Evolutionary conservation across 768 basidiomycete genomes (phyloP).

Genomic region (Coprinopsis sp.): DNA sequence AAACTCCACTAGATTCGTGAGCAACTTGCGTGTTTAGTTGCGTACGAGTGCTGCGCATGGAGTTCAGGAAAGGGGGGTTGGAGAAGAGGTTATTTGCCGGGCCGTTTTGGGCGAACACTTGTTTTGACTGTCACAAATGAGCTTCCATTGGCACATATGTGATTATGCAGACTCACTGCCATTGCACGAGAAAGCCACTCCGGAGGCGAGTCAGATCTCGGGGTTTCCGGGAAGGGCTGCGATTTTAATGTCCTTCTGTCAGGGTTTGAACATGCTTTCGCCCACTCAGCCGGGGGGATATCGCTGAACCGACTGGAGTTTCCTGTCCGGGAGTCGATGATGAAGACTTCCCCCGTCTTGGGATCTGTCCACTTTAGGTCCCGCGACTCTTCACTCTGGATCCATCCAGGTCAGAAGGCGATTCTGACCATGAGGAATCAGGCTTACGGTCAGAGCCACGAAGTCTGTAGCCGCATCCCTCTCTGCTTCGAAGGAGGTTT

Average conservation of each 20-base stretch:
- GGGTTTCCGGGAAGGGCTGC: not conserved
- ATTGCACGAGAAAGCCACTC: slow-evolving; percentile 63
- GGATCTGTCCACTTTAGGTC: slow-evolving; percentile 60
- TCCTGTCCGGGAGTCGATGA: slow-evolving; percentile 66
- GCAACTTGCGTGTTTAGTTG: no score
- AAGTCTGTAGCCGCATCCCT: slow-evolving; percentile 12
- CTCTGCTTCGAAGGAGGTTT: slow-evolving; percentile 6
- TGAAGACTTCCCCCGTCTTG: slow-evolving; percentile 50
- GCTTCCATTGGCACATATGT: no score
- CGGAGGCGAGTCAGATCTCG: slow-evolving; percentile 34
- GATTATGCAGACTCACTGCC: slow-evolving; percentile 34
- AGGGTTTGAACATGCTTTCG: not conserved
- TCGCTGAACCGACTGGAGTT: slow-evolving; percentile 47
- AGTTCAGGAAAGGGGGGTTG: no score
- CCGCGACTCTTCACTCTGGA: slow-evolving; percentile 22
- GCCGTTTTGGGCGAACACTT: no score
- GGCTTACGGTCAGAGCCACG: slow-evolving; percentile 18
- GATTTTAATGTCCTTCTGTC: slow-evolving; percentile 8
- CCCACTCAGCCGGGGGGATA: not conserved
- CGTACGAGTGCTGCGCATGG: no score
- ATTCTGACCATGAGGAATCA: slow-evolving; percentile 3
- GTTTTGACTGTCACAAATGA: no score
- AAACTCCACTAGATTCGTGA: no score
- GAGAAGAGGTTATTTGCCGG: no score
- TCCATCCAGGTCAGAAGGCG: slow-evolving; percentile 12